These are phyloP conservation scores for Huntiella savannae DNA, from an alignment of 2,329 filamentous ascomycete genomes.

Conservation along the genomic window DNA sequence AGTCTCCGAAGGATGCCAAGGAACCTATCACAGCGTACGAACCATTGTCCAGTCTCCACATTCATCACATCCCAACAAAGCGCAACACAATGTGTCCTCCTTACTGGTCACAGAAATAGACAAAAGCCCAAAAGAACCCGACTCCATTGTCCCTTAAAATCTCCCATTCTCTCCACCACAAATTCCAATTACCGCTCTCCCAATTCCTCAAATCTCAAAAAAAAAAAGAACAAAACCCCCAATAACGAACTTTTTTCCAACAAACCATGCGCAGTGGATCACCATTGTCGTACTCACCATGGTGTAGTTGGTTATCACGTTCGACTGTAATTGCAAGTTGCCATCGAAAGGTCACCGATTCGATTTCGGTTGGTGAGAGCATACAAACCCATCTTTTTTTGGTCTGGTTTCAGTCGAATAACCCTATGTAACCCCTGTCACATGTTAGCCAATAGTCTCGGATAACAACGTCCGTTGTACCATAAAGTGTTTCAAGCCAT, in stretches of 20 bases:
- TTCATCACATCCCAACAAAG: too few species aligned
- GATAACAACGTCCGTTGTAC: too few species aligned
- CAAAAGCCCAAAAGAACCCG: neutral
- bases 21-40: too few species aligned
- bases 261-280: slow-evolving; percentile 7
- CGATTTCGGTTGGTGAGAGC: slow-evolving; percentile 8
- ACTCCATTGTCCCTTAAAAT: neutral
- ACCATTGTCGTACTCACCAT: slow-evolving; percentile 9
- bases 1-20: too few species aligned
- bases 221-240: slow-evolving; percentile 5
- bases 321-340: slow-evolving; percentile 9
- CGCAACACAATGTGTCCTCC: slow-evolving; percentile 15
- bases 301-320: slow-evolving; percentile 10
- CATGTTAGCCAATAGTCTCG: too few species aligned
- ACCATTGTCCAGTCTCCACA: too few species aligned
- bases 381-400: neutral
- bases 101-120: slow-evolving; percentile 17
- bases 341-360: slow-evolving; percentile 10
- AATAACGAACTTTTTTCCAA: neutral
- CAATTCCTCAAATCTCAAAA: neutral
- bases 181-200: neutral
- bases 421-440: too few species aligned
- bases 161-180: neutral
- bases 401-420: neutral
- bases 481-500: too few species aligned